Base-by-base conservation (phyloP, 202 grass and related monocot species). In the Cymbopogon flexuosus region DNA sequence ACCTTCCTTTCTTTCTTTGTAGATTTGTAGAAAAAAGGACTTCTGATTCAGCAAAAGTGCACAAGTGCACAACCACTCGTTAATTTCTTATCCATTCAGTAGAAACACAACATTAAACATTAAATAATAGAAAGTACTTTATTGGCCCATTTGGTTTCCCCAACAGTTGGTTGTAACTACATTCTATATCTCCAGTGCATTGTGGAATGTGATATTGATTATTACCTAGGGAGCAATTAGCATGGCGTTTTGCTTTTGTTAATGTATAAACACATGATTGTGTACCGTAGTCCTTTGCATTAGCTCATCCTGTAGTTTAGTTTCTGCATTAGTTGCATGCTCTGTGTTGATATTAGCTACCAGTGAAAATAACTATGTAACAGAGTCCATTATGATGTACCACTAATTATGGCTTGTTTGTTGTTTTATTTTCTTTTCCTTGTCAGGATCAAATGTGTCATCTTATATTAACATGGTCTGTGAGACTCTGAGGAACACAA, bases 401-500 rank as follows among this genome's bases (percentile, higher is more conserved):
- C 7, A 36, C 15, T 70, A 18, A 45, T 75, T 15, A 65, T 70
- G 21, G 18, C 0, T 4, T 24, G 4, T 13, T 31, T 22, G 6
- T 79, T 84, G 3, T 75, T 58, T 72, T 34, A 27, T 33, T 29
- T 66, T 3, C 0, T n/a, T 62, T 42, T 46, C 49, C 14, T 40
- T 69, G 34, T 68, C 85, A 96, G 96, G 96, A 68, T 92, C 93
- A 0, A 99, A 99, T 96, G 96, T 99, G 67, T 89, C 92, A 49
- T 87, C 96, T 76, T 99, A 99, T 66, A 89, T 99, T 68, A 77
- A 80, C 81, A 92, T 99, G 96, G 89, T 99, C 62, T 99, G 96
- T 36, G 96, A 99, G 9, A 92, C 90, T 4, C 76, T 99, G 68
- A 93, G 86, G 81, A 99, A 96, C 84, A 96, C 90, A 31, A 87